These are phyloP conservation scores for Rhodotorula glutinis DNA, from an alignment of 1,284 basidiomycete species.

Conservation along the genomic window DNA sequence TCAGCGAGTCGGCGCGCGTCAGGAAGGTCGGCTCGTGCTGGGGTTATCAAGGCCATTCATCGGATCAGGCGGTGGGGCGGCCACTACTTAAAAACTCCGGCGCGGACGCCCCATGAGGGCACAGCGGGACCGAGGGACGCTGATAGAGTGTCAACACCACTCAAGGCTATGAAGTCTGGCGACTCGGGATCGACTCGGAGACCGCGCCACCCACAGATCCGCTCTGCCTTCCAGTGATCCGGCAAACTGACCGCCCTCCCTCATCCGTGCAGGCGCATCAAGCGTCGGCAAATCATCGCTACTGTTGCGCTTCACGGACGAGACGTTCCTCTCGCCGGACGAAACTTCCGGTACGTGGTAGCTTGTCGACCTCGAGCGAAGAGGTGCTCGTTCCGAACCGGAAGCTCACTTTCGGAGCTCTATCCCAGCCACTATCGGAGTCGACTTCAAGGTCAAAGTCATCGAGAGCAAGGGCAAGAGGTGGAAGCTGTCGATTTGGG, in stretches of 20 bases:
- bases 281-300: constrained; percentile 63
- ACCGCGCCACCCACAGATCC: too few species aligned
- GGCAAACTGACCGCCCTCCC: not conserved
- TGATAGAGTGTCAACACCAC: too few species aligned
- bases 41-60: too few species aligned
- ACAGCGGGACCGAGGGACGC: too few species aligned
- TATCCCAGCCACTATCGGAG: constrained; percentile 38
- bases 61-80: too few species aligned
- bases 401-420: not conserved
- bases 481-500: constrained; percentile 60
- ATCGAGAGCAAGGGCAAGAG: constrained; percentile 47
- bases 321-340: constrained; percentile 92
- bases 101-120: too few species aligned
- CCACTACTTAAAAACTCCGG: too few species aligned
- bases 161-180: not conserved
- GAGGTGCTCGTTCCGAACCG: not conserved
- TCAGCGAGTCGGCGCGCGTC: too few species aligned
- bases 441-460: constrained; percentile 56
- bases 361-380: constrained; percentile 6
- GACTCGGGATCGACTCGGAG: too few species aligned
- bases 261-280: constrained; percentile 20
- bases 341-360: constrained; percentile 87
- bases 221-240: too few species aligned
- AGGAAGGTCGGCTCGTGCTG: too few species aligned
- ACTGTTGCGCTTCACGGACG: constrained; percentile 88